Percentiles rank a stretch among this genome's conserved stretches.
These are phyloP conservation scores for Decorospora gaudefroyi DNA, from an alignment of 2,329 filamentous ascomycete genomes.

Conservation along the genomic window DNA sequence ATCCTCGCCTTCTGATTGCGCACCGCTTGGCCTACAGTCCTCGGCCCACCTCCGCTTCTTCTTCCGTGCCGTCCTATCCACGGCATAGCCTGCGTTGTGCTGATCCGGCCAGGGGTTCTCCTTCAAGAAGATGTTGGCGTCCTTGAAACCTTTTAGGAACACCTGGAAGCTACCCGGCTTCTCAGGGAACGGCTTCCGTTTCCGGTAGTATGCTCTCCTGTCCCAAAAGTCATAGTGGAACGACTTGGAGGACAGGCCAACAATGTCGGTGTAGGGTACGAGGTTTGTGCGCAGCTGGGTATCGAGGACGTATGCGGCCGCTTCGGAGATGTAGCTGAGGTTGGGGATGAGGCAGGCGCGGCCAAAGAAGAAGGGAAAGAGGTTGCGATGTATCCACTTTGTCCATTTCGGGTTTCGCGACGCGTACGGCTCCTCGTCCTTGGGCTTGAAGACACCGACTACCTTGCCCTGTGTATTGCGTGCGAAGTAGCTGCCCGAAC, in stretches of 20 bases:
- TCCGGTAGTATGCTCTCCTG: constrained; percentile 81
- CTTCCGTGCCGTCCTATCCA: constrained; percentile 68
- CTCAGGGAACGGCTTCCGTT: constrained; percentile 81
- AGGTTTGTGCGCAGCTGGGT: constrained; percentile 85
- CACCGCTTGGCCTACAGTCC: constrained; percentile 71
- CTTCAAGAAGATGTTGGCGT: constrained; percentile 91
- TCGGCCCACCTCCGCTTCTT: constrained; percentile 74
- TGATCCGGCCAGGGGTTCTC: constrained; percentile 98
- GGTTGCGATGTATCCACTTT: constrained; percentile 97
- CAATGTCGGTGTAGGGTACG: constrained; percentile 95
- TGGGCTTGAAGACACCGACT: constrained; percentile 97
- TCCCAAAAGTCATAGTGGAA: constrained; percentile 99
- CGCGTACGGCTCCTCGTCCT: constrained; percentile 97
- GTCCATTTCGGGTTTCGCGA: constrained; percentile 99
- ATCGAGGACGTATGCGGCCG: constrained; percentile 93
- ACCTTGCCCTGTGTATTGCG: constrained; percentile 89
- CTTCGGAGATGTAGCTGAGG: constrained; percentile 95
- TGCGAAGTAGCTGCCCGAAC: constrained; percentile 97
- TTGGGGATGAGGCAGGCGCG: constrained; percentile 95
- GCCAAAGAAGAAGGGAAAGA: constrained; percentile 97
- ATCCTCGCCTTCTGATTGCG: constrained; percentile 65
- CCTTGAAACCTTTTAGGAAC: constrained; percentile 95
- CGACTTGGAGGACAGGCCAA: constrained; percentile 90
- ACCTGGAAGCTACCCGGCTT: constrained; percentile 97
- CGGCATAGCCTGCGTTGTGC: constrained; percentile 68